Conservation (phyloP, 1,284 basidiomycete genomes). For the Schizophyllum amplum region DNA sequence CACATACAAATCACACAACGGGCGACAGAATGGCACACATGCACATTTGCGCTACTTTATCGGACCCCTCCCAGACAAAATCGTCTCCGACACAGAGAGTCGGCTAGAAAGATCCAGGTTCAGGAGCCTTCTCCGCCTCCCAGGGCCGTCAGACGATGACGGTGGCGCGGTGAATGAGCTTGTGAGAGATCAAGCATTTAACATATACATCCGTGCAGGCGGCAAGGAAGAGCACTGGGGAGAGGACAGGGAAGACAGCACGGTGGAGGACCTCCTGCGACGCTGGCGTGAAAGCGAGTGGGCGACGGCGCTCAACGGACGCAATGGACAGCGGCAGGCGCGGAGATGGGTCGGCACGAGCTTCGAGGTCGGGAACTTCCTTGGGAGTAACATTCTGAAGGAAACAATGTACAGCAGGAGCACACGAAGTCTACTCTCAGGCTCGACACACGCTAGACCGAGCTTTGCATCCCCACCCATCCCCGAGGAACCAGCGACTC, state of each 20-base stretch:
- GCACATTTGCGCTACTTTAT: slow-evolving; percentile 41
- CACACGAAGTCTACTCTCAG: slow-evolving; percentile 8
- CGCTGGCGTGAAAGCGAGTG: slow-evolving; percentile 64
- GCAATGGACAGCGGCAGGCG: slow-evolving; percentile 15
- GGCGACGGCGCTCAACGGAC: slow-evolving; percentile 38
- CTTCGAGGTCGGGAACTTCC: slow-evolving; percentile 65
- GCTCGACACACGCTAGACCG: slow-evolving; percentile 4
- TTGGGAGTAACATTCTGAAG: slow-evolving; percentile 48
- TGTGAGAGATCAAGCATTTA: slow-evolving; percentile 50
- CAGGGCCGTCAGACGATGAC: not conserved
- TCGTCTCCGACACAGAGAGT: slow-evolving; percentile 29
- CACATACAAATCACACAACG: not conserved
- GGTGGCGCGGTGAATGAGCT: slow-evolving; percentile 27
- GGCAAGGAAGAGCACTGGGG: slow-evolving; percentile 61
- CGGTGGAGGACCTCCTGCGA: slow-evolving; percentile 47
- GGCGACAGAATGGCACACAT: slow-evolving; percentile 15
- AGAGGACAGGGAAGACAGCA: slow-evolving; percentile 39
- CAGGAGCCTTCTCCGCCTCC: not conserved
- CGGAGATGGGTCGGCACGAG: slow-evolving; percentile 61
- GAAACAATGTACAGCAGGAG: slow-evolving; percentile 18
- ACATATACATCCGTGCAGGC: slow-evolving; percentile 54
- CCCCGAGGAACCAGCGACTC: slow-evolving; percentile 5
- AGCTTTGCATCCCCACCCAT: not conserved
- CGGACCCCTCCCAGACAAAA: slow-evolving; percentile 57
- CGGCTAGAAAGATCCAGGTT: slow-evolving; percentile 3